Conservation (phyloP, 805 yeast species). For the Saturnispora quitensis region DNA sequence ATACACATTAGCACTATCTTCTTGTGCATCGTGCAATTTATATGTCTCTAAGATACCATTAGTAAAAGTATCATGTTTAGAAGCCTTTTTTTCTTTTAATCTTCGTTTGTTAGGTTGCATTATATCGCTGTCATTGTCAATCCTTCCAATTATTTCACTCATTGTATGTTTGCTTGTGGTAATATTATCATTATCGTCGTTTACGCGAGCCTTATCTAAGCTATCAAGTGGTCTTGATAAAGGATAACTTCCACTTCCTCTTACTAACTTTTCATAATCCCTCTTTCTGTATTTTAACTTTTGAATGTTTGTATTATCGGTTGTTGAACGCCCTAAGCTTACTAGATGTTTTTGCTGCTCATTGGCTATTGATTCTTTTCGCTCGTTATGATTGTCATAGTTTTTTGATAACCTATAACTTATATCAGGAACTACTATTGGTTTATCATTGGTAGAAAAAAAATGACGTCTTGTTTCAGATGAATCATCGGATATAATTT, state of each 20-base stretch:
- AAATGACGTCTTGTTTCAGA: background rate
- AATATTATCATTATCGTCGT: background rate
- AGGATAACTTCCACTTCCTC: background rate
- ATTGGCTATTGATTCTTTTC: background rate
- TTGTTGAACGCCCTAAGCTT: background rate
- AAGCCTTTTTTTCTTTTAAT: background rate
- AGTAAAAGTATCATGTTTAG: background rate
- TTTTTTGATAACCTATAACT: background rate
- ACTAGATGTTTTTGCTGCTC: background rate
- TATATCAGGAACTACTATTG: background rate
- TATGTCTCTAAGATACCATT: background rate
- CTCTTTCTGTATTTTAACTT: slow-evolving; percentile 8
- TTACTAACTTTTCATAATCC: background rate
- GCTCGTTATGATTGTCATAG: no score
- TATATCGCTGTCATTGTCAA: no score
- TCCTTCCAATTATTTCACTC: slow-evolving; percentile 3
- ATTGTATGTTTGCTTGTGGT: slow-evolving; percentile 5
- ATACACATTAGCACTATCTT: background rate
- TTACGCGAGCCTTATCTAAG: slow-evolving; percentile 11
- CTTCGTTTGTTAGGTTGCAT: background rate
- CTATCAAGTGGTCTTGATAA: background rate
- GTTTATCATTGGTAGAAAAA: background rate
- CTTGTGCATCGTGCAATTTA: background rate
- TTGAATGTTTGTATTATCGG: background rate
- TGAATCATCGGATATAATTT: background rate